These are phyloP conservation scores for Cerrena zonata DNA, from an alignment of 1,284 basidiomycete genomes.

Conservation along the genomic window DNA sequence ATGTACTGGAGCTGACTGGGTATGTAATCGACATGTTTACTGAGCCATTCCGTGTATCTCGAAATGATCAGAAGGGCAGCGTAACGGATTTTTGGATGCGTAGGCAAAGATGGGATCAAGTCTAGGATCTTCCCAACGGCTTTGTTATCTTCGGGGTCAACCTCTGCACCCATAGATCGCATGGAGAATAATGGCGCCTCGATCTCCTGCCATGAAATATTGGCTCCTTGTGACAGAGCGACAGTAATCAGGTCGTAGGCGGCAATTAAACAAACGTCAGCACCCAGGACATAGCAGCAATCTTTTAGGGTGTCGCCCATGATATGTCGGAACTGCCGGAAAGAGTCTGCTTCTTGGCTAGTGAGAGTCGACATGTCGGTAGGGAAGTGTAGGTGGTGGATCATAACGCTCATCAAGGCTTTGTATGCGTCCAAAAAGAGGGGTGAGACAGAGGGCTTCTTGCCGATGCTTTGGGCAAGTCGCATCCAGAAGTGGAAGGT, in stretches of 20 bases:
- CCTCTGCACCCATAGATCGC: constrained; percentile 95
- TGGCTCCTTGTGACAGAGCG: constrained; percentile 56
- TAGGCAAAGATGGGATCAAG: constrained; percentile 84
- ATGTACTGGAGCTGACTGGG: constrained; percentile 85
- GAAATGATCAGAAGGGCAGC: constrained; percentile 93
- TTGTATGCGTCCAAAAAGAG: constrained; percentile 79
- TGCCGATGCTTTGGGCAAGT: constrained; percentile 77
- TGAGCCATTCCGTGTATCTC: constrained; percentile 96
- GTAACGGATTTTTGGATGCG: constrained; percentile 89
- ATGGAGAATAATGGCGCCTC: constrained; percentile 97
- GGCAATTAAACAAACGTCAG: constrained; percentile 77
- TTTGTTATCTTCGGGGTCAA: constrained; percentile 78
- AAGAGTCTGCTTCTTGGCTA: constrained; percentile 87
- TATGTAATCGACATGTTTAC: constrained; percentile 84
- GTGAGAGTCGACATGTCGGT: constrained; percentile 59
- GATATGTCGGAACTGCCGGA: constrained; percentile 91
- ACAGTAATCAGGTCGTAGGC: constrained; percentile 78
- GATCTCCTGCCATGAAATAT: constrained; percentile 88
- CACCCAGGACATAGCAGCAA: constrained; percentile 91
- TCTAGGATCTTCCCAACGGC: constrained; percentile 94
- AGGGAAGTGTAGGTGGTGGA: constrained; percentile 90
- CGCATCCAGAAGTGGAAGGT: constrained; percentile 99
- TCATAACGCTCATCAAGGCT: constrained; percentile 81
- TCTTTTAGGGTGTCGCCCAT: constrained; percentile 99
- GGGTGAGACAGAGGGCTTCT: constrained; percentile 62